Percentiles rank a stretch among this genome's conserved stretches.
These are phyloP conservation scores for Trapa incisa DNA, from an alignment of 345 rosid genomes.

Conservation along the genomic window DNA sequence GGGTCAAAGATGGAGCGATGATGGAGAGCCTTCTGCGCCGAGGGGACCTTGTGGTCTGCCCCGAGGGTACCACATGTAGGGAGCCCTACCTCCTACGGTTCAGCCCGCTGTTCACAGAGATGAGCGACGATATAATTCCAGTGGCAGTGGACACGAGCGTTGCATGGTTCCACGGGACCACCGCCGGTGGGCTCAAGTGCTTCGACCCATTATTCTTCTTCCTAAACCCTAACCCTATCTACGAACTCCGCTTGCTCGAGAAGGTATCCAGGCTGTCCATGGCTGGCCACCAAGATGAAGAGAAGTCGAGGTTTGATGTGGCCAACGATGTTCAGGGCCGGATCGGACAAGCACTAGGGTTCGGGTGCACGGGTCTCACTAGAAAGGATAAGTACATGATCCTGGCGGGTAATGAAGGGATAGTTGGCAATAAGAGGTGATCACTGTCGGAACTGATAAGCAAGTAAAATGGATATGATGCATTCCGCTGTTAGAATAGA, in stretches of 20 bases:
- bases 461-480: too few relatives aligned
- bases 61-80: constrained; percentile 83
- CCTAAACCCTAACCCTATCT: constrained; percentile 46
- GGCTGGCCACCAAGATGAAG: not conserved
- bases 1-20: constrained; percentile 31
- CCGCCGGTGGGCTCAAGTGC: constrained; percentile 64
- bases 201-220: constrained; percentile 58
- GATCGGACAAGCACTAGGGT: constrained; percentile 45
- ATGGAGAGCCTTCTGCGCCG: constrained; percentile 32
- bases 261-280: constrained; percentile 18
- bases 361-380: constrained; percentile 53
- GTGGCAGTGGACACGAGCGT: constrained; percentile 39
- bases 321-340: constrained; percentile 50
- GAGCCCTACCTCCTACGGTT: constrained; percentile 63
- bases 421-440: constrained; percentile 6
- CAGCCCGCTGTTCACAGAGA: constrained; percentile 62
- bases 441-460: too few relatives aligned
- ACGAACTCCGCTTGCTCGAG: constrained; percentile 33
- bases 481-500: too few relatives aligned
- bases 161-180: constrained; percentile 59
- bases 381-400: constrained; percentile 63
- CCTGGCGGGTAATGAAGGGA: constrained; percentile 74
- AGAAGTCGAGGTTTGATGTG: constrained; percentile 31
- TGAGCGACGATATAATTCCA: constrained; percentile 42
- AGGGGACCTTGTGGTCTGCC: constrained; percentile 65